Conservation (phyloP, 257 asterid genomes). For the Solanum arcanum region DNA sequence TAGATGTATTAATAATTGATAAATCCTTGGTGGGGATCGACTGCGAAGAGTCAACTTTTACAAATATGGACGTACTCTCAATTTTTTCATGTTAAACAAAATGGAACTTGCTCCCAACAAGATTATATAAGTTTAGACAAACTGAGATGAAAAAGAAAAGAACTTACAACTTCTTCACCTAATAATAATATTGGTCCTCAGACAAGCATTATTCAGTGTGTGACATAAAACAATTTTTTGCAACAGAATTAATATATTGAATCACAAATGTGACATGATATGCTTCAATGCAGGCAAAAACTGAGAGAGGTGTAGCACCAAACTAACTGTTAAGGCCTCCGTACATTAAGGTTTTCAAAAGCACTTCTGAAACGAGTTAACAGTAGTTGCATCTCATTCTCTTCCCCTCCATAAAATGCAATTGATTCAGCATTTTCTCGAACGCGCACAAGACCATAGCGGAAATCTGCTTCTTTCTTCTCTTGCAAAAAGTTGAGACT, state of each 20-base stretch:
- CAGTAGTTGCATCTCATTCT: slow-evolving; percentile 74
- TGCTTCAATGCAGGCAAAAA: not conserved
- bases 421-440: slow-evolving; percentile 96
- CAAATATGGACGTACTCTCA: not conserved
- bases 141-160: not conserved
- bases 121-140: not conserved
- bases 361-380: slow-evolving; percentile 76
- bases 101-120: not conserved
- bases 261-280: not conserved
- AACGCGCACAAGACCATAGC: slow-evolving; percentile 81
- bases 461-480: slow-evolving; percentile 88
- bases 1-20: not conserved
- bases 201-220: not conserved
- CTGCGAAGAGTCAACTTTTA: not conserved
- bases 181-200: not conserved
- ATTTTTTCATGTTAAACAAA: not conserved
- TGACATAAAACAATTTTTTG: not conserved
- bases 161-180: not conserved
- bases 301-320: not conserved
- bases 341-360: slow-evolving; percentile 76
- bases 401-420: slow-evolving; percentile 93
- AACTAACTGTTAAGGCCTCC: slow-evolving; percentile 8
- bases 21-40: not conserved
- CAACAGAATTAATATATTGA: not conserved
- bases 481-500: slow-evolving; percentile 81